Percentiles rank a stretch among this genome's conserved stretches.
phyloP scores from a whole-genome alignment of 306 rosid genomes.

The Prinsepia uniflora region DNA sequence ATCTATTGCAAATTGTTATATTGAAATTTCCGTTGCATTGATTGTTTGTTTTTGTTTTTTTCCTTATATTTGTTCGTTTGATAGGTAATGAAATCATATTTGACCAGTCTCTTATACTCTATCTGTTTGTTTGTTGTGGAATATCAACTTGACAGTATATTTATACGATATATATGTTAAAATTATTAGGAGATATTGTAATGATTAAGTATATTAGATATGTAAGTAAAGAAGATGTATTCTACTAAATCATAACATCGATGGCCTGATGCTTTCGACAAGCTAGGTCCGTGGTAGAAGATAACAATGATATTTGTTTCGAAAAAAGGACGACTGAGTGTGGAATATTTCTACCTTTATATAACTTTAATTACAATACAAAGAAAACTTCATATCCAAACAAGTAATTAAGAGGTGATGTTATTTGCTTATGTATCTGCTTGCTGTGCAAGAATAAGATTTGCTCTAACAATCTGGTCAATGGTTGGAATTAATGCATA shows the following conservation, averaged over 20 bases:
- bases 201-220: neutral
- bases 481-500: neutral
- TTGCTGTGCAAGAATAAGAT: constrained; percentile 13
- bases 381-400: constrained; percentile 5
- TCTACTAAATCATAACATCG: neutral
- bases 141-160: no score
- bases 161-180: no score
- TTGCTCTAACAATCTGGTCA: neutral
- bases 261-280: neutral
- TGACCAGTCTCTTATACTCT: no score
- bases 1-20: no score
- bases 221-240: neutral
- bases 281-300: neutral
- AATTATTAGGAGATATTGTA: no score
- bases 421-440: neutral
- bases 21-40: no score
- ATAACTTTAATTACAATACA: neutral
- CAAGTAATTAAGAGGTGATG: neutral
- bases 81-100: no score
- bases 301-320: neutral
- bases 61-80: no score
- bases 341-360: neutral
- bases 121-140: no score
- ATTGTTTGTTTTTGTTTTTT: no score
- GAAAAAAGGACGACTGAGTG: neutral